Conservation (phyloP, 2,329 filamentous ascomycete species). For the Fusarium subglutinans region DNA sequence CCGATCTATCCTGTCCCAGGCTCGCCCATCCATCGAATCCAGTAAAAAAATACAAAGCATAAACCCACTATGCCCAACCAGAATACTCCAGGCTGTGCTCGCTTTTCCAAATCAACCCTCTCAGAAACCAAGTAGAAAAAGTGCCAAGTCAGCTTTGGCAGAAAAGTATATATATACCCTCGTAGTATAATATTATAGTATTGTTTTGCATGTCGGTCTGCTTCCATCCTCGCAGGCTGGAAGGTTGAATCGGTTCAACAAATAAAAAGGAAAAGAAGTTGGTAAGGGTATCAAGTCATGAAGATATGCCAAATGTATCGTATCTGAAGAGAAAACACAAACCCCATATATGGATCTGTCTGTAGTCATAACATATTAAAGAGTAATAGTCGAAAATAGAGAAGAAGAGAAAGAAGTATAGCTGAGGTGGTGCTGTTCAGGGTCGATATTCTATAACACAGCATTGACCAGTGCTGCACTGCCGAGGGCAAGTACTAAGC, state of each 20-base stretch:
- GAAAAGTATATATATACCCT: background rate
- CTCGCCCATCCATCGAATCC: background rate
- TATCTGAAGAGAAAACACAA: constrained; percentile 24
- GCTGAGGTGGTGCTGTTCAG: background rate
- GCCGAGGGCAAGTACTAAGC: constrained; percentile 22
- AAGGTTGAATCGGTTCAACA: background rate
- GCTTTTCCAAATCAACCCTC: constrained; percentile 25
- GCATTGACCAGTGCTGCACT: constrained; percentile 26
- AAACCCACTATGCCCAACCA: constrained; percentile 5
- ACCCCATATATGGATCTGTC: constrained; percentile 21
- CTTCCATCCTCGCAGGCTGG: background rate
- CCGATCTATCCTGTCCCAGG: background rate
- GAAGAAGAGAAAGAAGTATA: background rate
- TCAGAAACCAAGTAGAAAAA: constrained; percentile 6
- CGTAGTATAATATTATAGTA: constrained; percentile 22
- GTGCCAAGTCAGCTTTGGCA: constrained; percentile 5
- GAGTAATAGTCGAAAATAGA: background rate
- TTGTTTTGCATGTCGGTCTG: constrained; percentile 12
- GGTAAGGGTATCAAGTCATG: constrained; percentile 43
- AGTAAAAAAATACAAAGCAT: background rate
- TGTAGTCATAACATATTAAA: constrained; percentile 31
- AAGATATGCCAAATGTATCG: constrained; percentile 32
- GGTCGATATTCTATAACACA: constrained; percentile 27
- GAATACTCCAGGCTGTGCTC: constrained; percentile 40
- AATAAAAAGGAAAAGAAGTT: constrained; percentile 2